Evolutionary conservation across 331 rosid genomes (phyloP), one percentile per base, ranked within the genome.

Genomic region (Dryas integrifolia): DNA sequence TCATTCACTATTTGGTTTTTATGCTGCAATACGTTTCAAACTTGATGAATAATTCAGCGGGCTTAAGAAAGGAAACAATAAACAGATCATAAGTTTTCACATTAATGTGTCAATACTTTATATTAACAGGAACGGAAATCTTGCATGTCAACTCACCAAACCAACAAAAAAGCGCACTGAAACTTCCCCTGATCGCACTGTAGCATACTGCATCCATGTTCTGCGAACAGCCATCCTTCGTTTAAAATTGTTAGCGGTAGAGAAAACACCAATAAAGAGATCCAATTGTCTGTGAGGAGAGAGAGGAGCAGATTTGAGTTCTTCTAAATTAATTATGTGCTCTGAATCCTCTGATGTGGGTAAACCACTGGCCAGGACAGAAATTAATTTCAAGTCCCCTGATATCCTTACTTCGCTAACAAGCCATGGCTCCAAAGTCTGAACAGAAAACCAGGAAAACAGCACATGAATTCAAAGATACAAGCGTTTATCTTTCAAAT

Each of bases 401-500:
- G 88, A 85, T 72, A 95, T 82, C 80, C 69, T 88, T 71, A 88
- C 75, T 86, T 88, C 97, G 38, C 87, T 87, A 58, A 90, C 97
- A 73, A 95, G 94, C 99, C 99, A 95, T 75, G 99, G 96, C 86
- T 95, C 99, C 96, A 95, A 79, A 7, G 98, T 84, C 99, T 95
- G 88, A 64, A 81, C 18, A 69, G 38, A 58, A 75, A 76, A 82
- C 70, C 76, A 86, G 55, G 6, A 24, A 74, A 80, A 76, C 60
- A 79, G 81, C 72, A 58, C 66, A 78, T 75, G 74, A 67, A 60
- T 58, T 70, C 62, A 76, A 72, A 76, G 73, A 56, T 15, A 51
- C 43, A 75, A 44, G 70, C 43, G 64, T n/a, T 76, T 61, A 18
- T 72, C 61, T 18, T 14, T 40, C 51, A 74, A 56, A 46, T 70